A percentile compares a stretch with the other conserved stretches of the same genome.
Evolutionary conservation across 495 filamentous ascomycete genomes (phyloP).

Genomic region (Aspergillus haitiensis): DNA sequence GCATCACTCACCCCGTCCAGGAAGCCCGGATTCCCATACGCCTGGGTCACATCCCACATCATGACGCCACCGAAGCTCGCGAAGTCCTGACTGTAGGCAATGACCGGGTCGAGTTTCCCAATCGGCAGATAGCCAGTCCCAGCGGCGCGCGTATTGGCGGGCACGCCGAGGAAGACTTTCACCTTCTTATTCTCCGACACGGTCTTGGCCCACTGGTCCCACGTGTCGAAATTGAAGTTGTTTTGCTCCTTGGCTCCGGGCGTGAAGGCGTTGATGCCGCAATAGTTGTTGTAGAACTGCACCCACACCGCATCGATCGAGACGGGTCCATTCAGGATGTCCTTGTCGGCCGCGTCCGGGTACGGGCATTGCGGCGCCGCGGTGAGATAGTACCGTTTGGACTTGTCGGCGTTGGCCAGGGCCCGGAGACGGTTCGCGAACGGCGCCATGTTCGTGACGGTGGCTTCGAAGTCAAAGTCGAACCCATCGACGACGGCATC

Average conservation of each 20-base stretch:
- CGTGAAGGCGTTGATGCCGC: conserved; percentile 57
- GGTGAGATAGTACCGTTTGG: conserved; percentile 59
- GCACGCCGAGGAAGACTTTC: conserved; percentile 66
- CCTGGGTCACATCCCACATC: conserved; percentile 70
- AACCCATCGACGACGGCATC: conserved; percentile 67
- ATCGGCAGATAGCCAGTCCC: conserved; percentile 59
- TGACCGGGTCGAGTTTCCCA: conserved; percentile 45
- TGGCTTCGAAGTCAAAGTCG: conserved; percentile 65
- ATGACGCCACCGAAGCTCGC: conserved; percentile 67
- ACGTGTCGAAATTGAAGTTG: conserved; percentile 67
- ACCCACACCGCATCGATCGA: conserved; percentile 65
- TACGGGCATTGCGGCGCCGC: conserved; percentile 68
- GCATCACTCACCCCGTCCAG: conserved; percentile 43
- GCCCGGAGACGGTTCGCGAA: conserved; percentile 57
- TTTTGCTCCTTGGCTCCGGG: conserved; percentile 46
- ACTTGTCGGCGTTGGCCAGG: conserved; percentile 51
- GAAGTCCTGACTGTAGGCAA: conserved; percentile 53
- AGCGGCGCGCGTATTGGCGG: conserved; percentile 57
- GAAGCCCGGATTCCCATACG: conserved; percentile 59
- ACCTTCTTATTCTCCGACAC: conserved; percentile 60
- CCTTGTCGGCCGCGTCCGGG: conserved; percentile 61
- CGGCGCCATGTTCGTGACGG: conserved; percentile 48
- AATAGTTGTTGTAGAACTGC: conserved; percentile 77
- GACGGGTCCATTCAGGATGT: conserved; percentile 53
- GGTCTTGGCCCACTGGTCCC: conserved; percentile 70